Percentiles rank a stretch among this genome's conserved stretches.
phyloP scores from a whole-genome alignment of 495 filamentous ascomycete genomes.

The Thozetella sp. region DNA sequence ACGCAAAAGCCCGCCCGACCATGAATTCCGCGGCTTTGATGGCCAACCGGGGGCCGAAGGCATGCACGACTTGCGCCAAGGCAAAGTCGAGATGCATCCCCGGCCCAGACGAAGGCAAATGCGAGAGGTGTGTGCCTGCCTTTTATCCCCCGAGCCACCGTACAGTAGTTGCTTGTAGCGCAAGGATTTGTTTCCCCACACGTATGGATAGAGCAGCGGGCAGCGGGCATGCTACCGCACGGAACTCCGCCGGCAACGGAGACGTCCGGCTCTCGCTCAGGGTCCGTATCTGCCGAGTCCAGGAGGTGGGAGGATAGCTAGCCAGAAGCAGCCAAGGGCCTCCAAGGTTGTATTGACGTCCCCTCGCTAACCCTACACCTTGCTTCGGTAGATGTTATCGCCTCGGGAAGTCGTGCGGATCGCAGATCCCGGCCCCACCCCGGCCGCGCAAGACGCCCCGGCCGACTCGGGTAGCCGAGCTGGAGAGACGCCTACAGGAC shows the following conservation, averaged over 20 bases:
- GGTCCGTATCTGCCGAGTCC: too few relatives aligned
- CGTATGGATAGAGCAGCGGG: too few relatives aligned
- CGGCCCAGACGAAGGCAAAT: conserved; percentile 7
- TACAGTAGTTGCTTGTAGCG: background rate
- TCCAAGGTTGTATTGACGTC: too few relatives aligned
- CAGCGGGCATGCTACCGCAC: too few relatives aligned
- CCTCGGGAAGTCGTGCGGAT: conserved; percentile 24
- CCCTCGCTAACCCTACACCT: background rate
- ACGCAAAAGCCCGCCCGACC: too few relatives aligned
- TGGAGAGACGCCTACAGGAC: conserved; percentile 28
- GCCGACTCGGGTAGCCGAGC: conserved; percentile 27
- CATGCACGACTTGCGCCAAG: conserved; percentile 18
- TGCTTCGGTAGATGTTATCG: conserved; percentile 22
- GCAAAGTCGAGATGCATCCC: conserved; percentile 17
- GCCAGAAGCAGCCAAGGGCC: too few relatives aligned
- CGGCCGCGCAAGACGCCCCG: conserved; percentile 29
- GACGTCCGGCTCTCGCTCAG: too few relatives aligned
- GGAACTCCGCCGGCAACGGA: too few relatives aligned
- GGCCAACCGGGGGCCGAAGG: conserved; percentile 10
- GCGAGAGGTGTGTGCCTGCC: conserved; percentile 11
- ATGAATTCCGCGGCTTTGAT: background rate
- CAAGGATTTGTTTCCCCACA: too few relatives aligned
- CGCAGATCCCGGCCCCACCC: conserved; percentile 27
- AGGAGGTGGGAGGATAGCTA: too few relatives aligned
- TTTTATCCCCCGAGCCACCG: background rate